These are phyloP conservation scores for Naganishia liquefaciens DNA, from an alignment of 1,284 basidiomycete genomes.

Conservation along the genomic window DNA sequence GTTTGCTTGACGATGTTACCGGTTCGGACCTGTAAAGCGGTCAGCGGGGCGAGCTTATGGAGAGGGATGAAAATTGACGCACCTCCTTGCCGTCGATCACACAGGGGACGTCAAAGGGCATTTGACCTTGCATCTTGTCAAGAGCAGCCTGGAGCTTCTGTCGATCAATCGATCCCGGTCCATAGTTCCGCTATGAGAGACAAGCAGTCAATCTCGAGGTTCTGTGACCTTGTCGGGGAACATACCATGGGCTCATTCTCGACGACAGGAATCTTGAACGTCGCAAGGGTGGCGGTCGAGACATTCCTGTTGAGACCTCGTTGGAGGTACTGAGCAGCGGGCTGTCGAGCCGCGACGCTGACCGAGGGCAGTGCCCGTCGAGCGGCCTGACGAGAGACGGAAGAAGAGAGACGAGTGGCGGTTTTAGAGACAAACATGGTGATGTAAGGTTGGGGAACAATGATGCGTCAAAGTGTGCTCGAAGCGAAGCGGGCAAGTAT, in stretches of 20 bases:
- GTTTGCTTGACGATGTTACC: conserved; percentile 76
- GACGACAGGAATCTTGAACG: conserved; percentile 77
- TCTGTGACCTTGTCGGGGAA: conserved; percentile 34
- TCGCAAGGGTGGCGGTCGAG: conserved; percentile 66
- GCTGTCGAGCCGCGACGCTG: conserved; percentile 17
- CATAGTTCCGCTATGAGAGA: conserved; percentile 62
- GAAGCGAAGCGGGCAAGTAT: background rate
- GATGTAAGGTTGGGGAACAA: background rate
- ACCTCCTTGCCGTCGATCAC: conserved; percentile 89
- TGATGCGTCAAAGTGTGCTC: background rate
- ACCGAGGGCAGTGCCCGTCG: conserved; percentile 10
- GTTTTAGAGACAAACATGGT: conserved; percentile 24
- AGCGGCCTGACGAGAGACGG: conserved; percentile 11
- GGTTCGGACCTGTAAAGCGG: conserved; percentile 68
- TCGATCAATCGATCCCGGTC: conserved; percentile 77
- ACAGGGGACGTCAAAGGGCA: conserved; percentile 89
- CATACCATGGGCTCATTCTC: conserved; percentile 90
- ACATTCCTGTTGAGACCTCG: conserved; percentile 27
- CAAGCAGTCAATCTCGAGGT: conserved; percentile 33
- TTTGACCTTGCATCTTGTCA: conserved; percentile 73
- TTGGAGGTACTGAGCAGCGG: conserved; percentile 6
- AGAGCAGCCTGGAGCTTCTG: conserved; percentile 73
- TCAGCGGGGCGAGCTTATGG: background rate
- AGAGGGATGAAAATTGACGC: conserved; percentile 42
- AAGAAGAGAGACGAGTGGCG: conserved; percentile 9